phyloP scores from a whole-genome alignment of 257 asterid genomes.

The Anisodus acutangulus region DNA sequence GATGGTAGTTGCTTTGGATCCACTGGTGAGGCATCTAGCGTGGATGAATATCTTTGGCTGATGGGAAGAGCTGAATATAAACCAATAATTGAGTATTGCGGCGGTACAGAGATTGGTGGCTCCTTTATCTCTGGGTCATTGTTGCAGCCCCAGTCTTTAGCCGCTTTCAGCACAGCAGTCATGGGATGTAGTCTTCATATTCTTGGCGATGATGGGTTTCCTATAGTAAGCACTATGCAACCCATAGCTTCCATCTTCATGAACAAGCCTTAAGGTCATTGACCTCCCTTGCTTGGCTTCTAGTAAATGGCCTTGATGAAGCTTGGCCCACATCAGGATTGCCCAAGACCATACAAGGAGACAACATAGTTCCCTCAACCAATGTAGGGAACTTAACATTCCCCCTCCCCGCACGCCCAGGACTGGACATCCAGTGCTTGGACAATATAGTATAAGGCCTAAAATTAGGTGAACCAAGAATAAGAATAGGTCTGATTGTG shows the following conservation, averaged over 20 bases:
- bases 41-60: constrained; percentile 97
- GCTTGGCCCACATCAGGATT: constrained; percentile 9
- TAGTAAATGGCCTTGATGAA: constrained; percentile 8
- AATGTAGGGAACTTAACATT: neutral
- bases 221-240: constrained; percentile 65
- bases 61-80: constrained; percentile 91
- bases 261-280: constrained; percentile 2
- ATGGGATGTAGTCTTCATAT: constrained; percentile 89
- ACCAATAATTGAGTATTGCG: constrained; percentile 95
- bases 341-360: neutral
- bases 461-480: neutral
- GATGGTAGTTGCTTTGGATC: constrained; percentile 85
- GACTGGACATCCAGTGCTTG: neutral
- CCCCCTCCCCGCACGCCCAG: neutral
- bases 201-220: constrained; percentile 78
- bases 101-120: constrained; percentile 98
- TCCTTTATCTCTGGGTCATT: constrained; percentile 82
- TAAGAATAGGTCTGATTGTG: neutral
- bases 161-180: constrained; percentile 96
- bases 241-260: neutral
- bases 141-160: constrained; percentile 79
- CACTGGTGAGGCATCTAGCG: constrained; percentile 97
- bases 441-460: neutral
- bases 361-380: constrained; percentile 2
- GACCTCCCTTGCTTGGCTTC: constrained; percentile 11